These are phyloP conservation scores for Phoma sp. DNA, from an alignment of 2,329 filamentous ascomycete genomes.

Conservation along the genomic window DNA sequence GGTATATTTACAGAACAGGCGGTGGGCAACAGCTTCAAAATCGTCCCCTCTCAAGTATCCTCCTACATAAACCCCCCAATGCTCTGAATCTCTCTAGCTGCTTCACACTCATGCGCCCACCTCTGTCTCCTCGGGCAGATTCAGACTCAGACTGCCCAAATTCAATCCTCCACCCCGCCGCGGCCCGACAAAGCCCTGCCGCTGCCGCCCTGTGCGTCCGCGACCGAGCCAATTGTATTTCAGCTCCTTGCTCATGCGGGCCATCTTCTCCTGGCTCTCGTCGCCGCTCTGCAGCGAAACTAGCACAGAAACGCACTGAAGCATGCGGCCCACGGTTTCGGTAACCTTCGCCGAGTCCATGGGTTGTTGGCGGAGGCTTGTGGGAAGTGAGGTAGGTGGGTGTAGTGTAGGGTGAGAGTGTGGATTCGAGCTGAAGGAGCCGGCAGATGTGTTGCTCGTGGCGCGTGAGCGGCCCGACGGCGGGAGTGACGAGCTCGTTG, in stretches of 20 bases:
- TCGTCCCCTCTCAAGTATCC: too few species aligned
- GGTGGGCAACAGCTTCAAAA: too few species aligned
- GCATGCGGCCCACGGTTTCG: conserved; percentile 91
- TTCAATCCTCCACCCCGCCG: conserved; percentile 21
- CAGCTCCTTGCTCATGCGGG: conserved; percentile 81
- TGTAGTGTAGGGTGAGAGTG: conserved; percentile 40
- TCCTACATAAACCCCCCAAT: too few species aligned
- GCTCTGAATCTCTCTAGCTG: too few species aligned
- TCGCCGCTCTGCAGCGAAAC: conserved; percentile 76
- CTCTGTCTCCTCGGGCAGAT: conserved; percentile 10
- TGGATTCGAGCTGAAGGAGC: conserved; percentile 50
- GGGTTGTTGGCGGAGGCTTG: conserved; percentile 34
- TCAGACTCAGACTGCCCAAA: conserved; percentile 5
- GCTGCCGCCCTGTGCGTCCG: conserved; percentile 85
- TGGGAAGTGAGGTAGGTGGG: conserved; percentile 34
- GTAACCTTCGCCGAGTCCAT: conserved; percentile 75
- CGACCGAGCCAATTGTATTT: conserved; percentile 97
- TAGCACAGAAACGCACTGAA: conserved; percentile 93
- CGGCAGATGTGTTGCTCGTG: conserved; percentile 77
- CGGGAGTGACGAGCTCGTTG: conserved; percentile 57
- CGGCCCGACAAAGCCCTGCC: conserved; percentile 82
- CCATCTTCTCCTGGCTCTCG: conserved; percentile 76
- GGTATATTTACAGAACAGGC: too few species aligned
- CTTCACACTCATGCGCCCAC: neutral
- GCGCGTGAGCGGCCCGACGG: conserved; percentile 72